Conservation (phyloP, 257 asterid genomes). For the Solanum boliviense region DNA sequence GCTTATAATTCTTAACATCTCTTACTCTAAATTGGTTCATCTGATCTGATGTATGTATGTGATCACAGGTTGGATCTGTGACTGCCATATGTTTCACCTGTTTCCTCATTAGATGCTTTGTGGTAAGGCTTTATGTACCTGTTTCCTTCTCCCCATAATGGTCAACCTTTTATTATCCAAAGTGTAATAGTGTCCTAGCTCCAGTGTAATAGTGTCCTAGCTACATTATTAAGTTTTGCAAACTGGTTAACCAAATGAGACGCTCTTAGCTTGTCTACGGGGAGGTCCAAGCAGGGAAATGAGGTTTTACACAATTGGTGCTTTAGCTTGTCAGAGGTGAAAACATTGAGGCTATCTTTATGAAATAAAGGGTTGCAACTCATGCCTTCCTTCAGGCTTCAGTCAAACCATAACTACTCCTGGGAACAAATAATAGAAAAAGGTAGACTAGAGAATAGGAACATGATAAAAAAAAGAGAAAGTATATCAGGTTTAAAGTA, state of each 20-base stretch:
- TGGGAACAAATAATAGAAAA: not conserved
- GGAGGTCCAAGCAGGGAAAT: not conserved
- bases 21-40: not conserved
- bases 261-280: not conserved
- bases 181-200: not conserved
- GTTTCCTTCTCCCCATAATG: not conserved
- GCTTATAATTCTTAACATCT: not conserved
- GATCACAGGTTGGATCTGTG: conserved; percentile 83
- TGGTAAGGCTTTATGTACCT: conserved; percentile 41
- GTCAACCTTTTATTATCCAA: not conserved
- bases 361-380: not conserved
- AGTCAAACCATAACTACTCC: not conserved
- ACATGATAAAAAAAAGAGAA: not conserved
- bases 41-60: not conserved
- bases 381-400: not conserved
- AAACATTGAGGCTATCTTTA: not conserved
- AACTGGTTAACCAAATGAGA: not conserved
- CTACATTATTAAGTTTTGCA: not conserved
- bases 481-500: not conserved
- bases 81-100: conserved; percentile 90
- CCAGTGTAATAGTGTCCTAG: not conserved
- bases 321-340: not conserved
- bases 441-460: not conserved
- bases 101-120: conserved; percentile 77
- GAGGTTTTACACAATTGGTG: not conserved